Conservation (phyloP, 2,329 filamentous ascomycete species). For the Epichloe sibirici region DNA sequence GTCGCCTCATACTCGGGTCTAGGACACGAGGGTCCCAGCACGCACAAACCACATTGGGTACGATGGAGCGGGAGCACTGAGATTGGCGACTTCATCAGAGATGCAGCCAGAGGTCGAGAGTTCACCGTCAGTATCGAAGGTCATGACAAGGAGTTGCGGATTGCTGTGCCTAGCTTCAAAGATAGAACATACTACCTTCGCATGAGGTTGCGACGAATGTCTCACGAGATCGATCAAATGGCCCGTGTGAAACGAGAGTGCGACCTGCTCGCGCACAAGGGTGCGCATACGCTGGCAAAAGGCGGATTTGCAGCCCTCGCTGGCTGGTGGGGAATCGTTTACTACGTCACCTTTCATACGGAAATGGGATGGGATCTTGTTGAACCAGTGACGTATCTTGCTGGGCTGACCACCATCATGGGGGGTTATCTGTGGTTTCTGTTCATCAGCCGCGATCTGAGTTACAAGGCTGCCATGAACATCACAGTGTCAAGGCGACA, state of each 20-base stretch:
- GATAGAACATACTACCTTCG: conserved; percentile 86
- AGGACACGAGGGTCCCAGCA: conserved; percentile 45
- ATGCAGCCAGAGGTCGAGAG: conserved; percentile 72
- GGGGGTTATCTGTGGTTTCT: conserved; percentile 89
- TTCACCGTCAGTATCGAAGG: conserved; percentile 79
- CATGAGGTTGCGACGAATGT: conserved; percentile 60
- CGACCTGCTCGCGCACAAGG: conserved; percentile 62
- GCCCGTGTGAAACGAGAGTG: conserved; percentile 70
- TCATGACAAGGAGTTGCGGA: conserved; percentile 48
- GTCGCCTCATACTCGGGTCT: conserved; percentile 62
- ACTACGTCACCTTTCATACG: conserved; percentile 58
- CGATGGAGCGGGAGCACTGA: conserved; percentile 84
- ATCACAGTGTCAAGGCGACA: conserved; percentile 73
- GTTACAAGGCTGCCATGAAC: conserved; percentile 77
- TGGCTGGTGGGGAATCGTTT: conserved; percentile 74
- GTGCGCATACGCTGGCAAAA: conserved; percentile 68
- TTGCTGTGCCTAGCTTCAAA: conserved; percentile 76
- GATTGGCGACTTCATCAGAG: conserved; percentile 86
- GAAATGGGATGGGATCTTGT: conserved; percentile 82
- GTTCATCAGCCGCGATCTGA: conserved; percentile 82
- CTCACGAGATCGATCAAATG: conserved; percentile 53
- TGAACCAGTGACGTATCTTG: conserved; percentile 83
- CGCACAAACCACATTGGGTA: conserved; percentile 48
- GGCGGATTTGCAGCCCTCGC: conserved; percentile 63
- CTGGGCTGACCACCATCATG: conserved; percentile 75